A percentile compares a stretch with the other conserved stretches of the same genome.
phyloP scores from a whole-genome alignment of 352 stramenopile genomes.

The Phytophthora pseudosyringae region DNA sequence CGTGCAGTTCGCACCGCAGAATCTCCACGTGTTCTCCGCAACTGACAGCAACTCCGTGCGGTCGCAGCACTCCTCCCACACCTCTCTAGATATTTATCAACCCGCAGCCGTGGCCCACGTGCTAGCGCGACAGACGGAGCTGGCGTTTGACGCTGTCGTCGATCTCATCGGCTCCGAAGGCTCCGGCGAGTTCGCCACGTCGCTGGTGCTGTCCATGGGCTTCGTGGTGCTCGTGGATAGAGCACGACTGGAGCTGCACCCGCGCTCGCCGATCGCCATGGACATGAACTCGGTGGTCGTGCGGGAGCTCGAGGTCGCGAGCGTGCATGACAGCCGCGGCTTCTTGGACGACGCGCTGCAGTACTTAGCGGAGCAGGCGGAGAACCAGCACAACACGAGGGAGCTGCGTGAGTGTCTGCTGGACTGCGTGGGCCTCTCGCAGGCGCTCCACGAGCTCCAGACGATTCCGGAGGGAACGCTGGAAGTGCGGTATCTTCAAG shows the following conservation, averaged over 20 bases:
- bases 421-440: slow-evolving; percentile 20
- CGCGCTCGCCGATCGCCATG: slow-evolving; percentile 44
- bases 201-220: slow-evolving; percentile 55
- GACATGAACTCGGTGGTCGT: slow-evolving; percentile 81
- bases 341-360: slow-evolving; percentile 45
- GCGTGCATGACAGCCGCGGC: slow-evolving; percentile 41
- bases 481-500: slow-evolving; percentile 37
- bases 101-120: slow-evolving; percentile 26
- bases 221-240: slow-evolving; percentile 49
- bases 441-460: slow-evolving; percentile 37
- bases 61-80: slow-evolving; percentile 37
- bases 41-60: slow-evolving; percentile 15
- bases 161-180: slow-evolving; percentile 57
- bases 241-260: slow-evolving; percentile 36
- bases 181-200: slow-evolving; percentile 51
- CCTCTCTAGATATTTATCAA: slow-evolving; percentile 43
- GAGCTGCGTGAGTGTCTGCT: slow-evolving; percentile 37
- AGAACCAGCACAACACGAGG: slow-evolving; percentile 11
- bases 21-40: slow-evolving; percentile 43
- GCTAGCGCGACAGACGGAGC: slow-evolving; percentile 30
- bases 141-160: slow-evolving; percentile 52
- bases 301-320: slow-evolving; percentile 59
- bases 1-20: slow-evolving; percentile 19
- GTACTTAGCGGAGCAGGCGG: slow-evolving; percentile 46
- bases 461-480: slow-evolving; percentile 26